These are phyloP conservation scores for Fraxinus albicans DNA, from an alignment of 305 asterid species.

Conservation along the genomic window DNA sequence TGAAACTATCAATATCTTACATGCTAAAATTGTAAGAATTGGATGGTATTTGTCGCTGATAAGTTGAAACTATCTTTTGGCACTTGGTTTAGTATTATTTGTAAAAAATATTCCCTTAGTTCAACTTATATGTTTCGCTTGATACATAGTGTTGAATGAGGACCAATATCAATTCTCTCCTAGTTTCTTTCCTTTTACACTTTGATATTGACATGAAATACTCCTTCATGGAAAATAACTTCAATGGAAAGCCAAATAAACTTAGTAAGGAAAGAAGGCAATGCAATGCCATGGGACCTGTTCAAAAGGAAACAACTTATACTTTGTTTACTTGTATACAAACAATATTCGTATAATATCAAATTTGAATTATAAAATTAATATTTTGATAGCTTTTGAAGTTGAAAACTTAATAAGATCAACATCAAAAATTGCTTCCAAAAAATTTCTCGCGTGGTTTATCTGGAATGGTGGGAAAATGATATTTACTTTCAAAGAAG, in stretches of 20 bases:
- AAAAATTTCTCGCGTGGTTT: neutral
- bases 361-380: neutral
- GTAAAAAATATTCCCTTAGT: neutral
- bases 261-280: neutral
- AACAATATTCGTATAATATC: neutral
- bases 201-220: neutral
- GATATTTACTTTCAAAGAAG: neutral
- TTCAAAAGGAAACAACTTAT: neutral
- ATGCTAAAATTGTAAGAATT: neutral
- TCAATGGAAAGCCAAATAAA: neutral
- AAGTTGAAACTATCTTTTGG: neutral
- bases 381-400: neutral
- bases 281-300: neutral
- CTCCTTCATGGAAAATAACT: neutral
- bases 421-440: neutral
- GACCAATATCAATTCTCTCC: neutral
- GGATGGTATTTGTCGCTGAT: neutral
- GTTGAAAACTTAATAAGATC: neutral
- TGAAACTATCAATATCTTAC: neutral
- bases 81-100: neutral
- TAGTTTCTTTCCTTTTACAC: neutral
- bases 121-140: neutral
- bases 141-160: neutral
- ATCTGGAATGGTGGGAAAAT: neutral
- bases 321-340: neutral